Conservation (phyloP, 1,284 basidiomycete genomes). For the Sporisorium reilianum region DNA sequence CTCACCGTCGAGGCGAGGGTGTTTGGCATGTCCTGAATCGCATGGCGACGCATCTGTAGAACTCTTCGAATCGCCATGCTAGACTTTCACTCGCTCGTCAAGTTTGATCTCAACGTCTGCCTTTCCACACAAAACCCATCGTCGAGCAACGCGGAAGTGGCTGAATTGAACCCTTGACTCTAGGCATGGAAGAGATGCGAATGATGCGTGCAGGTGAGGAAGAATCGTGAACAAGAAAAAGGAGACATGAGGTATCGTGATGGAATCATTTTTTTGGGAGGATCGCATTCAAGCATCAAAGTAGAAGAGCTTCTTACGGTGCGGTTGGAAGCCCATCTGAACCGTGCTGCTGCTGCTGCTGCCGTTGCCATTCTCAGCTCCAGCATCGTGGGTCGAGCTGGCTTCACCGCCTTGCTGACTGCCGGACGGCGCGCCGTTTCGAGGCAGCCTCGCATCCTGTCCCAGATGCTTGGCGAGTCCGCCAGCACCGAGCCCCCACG, state of each 20-base stretch:
- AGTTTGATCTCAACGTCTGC: too few species aligned
- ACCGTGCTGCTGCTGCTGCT: background rate
- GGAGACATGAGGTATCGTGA: background rate
- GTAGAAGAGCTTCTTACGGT: slow-evolving; percentile 59
- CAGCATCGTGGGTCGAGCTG: background rate
- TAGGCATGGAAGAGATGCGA: background rate
- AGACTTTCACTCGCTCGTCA: background rate
- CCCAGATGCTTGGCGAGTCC: slow-evolving; percentile 40
- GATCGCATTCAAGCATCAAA: slow-evolving; percentile 46
- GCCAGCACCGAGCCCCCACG: slow-evolving; percentile 50
- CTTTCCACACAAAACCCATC: background rate
- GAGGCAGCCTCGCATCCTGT: slow-evolving; percentile 4
- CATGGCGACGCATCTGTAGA: too few species aligned
- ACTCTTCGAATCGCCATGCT: too few species aligned
- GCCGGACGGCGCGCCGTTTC: background rate
- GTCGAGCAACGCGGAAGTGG: background rate
- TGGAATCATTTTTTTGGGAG: too few species aligned
- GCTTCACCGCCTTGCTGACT: background rate
- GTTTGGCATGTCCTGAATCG: slow-evolving; percentile 26
- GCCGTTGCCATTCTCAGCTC: background rate
- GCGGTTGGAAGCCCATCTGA: slow-evolving; percentile 36
- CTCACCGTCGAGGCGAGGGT: slow-evolving; percentile 17
- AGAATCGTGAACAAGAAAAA: background rate
- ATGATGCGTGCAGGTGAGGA: slow-evolving; percentile 5
- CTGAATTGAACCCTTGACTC: slow-evolving; percentile 8